These are phyloP conservation scores for Hanseniaspora hatyaiensis DNA, from an alignment of 805 yeast species.

Conservation along the genomic window DNA sequence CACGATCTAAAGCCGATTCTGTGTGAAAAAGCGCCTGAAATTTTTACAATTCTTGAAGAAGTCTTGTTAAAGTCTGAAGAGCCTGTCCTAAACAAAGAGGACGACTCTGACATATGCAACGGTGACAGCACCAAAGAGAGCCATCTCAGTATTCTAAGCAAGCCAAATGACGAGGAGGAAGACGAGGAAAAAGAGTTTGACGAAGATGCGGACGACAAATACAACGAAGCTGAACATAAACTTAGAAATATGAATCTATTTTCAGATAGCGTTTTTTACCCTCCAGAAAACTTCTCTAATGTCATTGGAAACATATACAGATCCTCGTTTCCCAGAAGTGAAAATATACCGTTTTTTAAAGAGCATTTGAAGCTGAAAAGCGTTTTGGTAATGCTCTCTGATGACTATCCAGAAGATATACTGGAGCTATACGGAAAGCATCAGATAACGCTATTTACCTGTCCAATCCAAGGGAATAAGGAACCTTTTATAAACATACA, in stretches of 20 bases:
- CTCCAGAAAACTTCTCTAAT: slow-evolving; percentile 88
- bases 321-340: slow-evolving; percentile 78
- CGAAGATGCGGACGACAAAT: slow-evolving; percentile 23
- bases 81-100: background rate
- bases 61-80: slow-evolving; percentile 1
- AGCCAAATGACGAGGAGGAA: too few relatives aligned
- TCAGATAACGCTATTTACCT: slow-evolving; percentile 62
- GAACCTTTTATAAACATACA: slow-evolving; percentile 80
- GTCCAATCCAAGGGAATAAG: slow-evolving; percentile 90
- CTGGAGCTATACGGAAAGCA: slow-evolving; percentile 48
- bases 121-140: too few relatives aligned
- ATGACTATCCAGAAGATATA: slow-evolving; percentile 77
- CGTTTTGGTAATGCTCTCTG: slow-evolving; percentile 77
- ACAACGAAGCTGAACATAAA: slow-evolving; percentile 21
- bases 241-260: slow-evolving; percentile 18
- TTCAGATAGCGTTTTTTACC: slow-evolving; percentile 24
- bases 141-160: too few relatives aligned
- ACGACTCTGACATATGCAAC: too few relatives aligned
- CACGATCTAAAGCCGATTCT: slow-evolving; percentile 5
- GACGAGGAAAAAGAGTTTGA: slow-evolving; percentile 18
- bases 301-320: slow-evolving; percentile 72
- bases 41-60: background rate
- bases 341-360: slow-evolving; percentile 61
- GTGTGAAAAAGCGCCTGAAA: background rate
- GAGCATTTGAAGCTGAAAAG: slow-evolving; percentile 51